Base-by-base conservation (phyloP, 352 stramenopile genomes). In the Pythium phragmiticola region DNA sequence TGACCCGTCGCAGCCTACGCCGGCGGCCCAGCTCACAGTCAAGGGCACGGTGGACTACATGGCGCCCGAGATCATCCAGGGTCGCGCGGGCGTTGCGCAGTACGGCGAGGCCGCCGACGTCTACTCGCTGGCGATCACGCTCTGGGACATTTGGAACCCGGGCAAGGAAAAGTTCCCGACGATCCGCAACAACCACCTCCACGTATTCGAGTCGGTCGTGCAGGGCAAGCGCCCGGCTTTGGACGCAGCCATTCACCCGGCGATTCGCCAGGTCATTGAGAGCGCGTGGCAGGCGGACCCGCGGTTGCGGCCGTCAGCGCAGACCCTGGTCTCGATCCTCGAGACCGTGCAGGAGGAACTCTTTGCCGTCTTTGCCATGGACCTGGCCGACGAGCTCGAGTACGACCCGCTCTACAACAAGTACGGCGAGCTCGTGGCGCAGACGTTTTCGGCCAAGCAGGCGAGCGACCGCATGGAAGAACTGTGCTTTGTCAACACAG, bases 31-130 rank as follows among this genome's bases (percentile, higher is more conserved):
- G 39, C 39, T 93, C 82, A 91, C 84, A 14, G 79, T 93, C 16
- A 70, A 73, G 14, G 80, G 84, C 19, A 91, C 79, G 6, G 77
- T 73, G n/a, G 84, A 94, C 47, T 94, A 92, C 68, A 94, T 94
- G 84, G 82, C 84, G 2, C 84, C 82, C 17, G 84, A 94, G 69
- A 30, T 94, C 28, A 94, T 94, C 36, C 69, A 87, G 8, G 79
- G 84, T 60, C 88, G 86, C 42, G 79, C 78, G 7, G 81, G 82
- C 13, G 76, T 68, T 4, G 80, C 84, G 12, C 66, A 80, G 16
- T 92, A 94, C 54, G 80, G 79, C 0, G 80, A 94, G 42, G 80
- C 80, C 0, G 83, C 83, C 0, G 85, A 92, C 56, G 72, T 94
- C n/a, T 92, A 88, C 46, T 80, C 68, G 12, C 69, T 94, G 6